Evolutionary conservation across 2,329 filamentous ascomycete species (phyloP).

Genomic region (Furcasterigmium sp.): DNA sequence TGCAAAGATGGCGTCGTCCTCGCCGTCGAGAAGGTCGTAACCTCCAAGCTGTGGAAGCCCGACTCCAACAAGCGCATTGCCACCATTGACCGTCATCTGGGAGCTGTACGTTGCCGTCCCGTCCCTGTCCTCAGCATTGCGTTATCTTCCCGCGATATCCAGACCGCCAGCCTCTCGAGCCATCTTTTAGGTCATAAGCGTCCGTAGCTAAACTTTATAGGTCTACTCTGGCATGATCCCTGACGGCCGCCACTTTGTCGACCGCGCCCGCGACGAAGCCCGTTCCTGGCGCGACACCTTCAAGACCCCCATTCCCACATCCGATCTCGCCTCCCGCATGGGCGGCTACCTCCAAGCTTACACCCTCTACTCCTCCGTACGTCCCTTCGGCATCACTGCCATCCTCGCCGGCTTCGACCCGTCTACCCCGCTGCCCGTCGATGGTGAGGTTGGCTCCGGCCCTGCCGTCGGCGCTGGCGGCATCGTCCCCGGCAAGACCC

Average conservation of each 20-base stretch:
- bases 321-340: slow-evolving; percentile 86
- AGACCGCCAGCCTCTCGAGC: too few species aligned
- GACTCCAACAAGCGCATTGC: slow-evolving; percentile 97
- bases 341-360: slow-evolving; percentile 96
- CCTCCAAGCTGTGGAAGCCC: slow-evolving; percentile 91
- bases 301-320: slow-evolving; percentile 88
- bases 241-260: slow-evolving; percentile 91
- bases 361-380: slow-evolving; percentile 94
- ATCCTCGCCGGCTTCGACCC: slow-evolving; percentile 83
- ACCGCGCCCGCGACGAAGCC: slow-evolving; percentile 90
- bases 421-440: slow-evolving; percentile 77
- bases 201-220: slow-evolving; percentile 49
- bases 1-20: slow-evolving; percentile 97
- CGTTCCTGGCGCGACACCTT: slow-evolving; percentile 86
- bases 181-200: too few species aligned
- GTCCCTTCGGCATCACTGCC: slow-evolving; percentile 96
- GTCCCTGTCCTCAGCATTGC: background rate
- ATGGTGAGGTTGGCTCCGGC: slow-evolving; percentile 83
- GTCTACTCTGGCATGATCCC: slow-evolving; percentile 92
- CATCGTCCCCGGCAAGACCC: slow-evolving; percentile 66
- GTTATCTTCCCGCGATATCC: background rate
- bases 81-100: slow-evolving; percentile 88
- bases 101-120: slow-evolving; percentile 62
- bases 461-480: slow-evolving; percentile 77
- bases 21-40: slow-evolving; percentile 93